Percentiles rank a stretch among this genome's conserved stretches.
Conservation (phyloP, 352 stramenopile species). For the Globisporangium spiculum region DNA sequence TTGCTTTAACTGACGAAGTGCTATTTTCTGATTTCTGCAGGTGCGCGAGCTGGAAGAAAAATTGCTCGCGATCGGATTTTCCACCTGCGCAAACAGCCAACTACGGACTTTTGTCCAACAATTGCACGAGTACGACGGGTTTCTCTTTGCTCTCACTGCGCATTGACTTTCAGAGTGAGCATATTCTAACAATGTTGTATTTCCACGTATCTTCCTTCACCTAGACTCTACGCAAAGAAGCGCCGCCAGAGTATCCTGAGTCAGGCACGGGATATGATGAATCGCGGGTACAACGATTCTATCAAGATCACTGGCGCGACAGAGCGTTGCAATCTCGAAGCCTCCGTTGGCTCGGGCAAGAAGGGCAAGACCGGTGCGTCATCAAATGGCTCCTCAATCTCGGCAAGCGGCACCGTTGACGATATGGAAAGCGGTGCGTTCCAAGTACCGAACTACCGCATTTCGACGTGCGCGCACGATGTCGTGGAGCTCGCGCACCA, state of each 20-base stretch:
- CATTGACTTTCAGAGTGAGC: not conserved
- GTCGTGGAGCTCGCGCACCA: slow-evolving; percentile 63
- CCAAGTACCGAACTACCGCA: slow-evolving; percentile 58
- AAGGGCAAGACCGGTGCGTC: slow-evolving; percentile 26
- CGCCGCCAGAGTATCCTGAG: slow-evolving; percentile 57
- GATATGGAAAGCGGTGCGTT: slow-evolving; percentile 57
- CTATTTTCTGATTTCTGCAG: slow-evolving; percentile 19
- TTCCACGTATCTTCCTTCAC: not conserved
- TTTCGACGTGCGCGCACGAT: slow-evolving; percentile 54
- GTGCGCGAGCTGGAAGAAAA: slow-evolving; percentile 47
- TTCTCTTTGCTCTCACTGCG: not conserved
- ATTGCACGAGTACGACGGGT: slow-evolving; percentile 50
- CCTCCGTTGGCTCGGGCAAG: slow-evolving; percentile 32
- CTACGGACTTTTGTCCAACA: slow-evolving; percentile 56
- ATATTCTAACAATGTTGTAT: not conserved
- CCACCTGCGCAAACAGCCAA: slow-evolving; percentile 46
- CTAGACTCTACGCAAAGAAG: slow-evolving; percentile 70
- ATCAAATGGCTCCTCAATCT: slow-evolving; percentile 5
- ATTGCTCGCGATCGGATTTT: slow-evolving; percentile 46
- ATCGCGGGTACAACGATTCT: slow-evolving; percentile 57
- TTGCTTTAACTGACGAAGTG: not conserved
- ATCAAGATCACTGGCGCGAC: slow-evolving; percentile 46
- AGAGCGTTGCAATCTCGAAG: slow-evolving; percentile 56
- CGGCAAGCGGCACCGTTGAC: slow-evolving; percentile 15
- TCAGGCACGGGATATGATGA: slow-evolving; percentile 50